Conservation (phyloP, 345 rosid species). For the Gossypium stocksii region DNA sequence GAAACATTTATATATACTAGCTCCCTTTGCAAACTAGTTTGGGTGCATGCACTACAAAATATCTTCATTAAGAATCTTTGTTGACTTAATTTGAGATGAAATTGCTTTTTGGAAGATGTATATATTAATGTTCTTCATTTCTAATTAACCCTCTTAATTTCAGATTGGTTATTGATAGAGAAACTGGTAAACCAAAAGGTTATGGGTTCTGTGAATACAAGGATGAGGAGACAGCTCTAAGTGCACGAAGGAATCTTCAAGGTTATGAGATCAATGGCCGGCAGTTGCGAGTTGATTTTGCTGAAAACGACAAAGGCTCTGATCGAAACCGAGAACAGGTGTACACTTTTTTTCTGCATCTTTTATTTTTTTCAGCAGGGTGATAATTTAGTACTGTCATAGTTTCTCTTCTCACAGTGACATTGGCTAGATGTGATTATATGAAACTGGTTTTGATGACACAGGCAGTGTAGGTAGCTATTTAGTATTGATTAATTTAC, state of each 20-base stretch:
- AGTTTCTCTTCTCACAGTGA: neutral
- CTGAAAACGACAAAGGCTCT: slow-evolving; percentile 93
- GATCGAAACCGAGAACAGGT: slow-evolving; percentile 83
- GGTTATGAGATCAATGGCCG: slow-evolving; percentile 92
- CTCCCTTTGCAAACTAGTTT: neutral
- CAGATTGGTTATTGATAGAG: slow-evolving; percentile 93
- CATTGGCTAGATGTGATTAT: neutral
- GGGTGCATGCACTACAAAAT: neutral
- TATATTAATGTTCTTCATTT: neutral
- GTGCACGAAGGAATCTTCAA: slow-evolving; percentile 98
- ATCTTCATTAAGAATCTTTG: neutral
- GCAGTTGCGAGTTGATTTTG: slow-evolving; percentile 95
- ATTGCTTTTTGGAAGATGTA: neutral
- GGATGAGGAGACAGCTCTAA: slow-evolving; percentile 95
- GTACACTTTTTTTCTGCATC: neutral
- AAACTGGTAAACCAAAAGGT: slow-evolving; percentile 98
- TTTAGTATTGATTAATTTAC: neutral
- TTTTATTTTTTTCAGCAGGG: neutral
- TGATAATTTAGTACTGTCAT: neutral
- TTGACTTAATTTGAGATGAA: neutral
- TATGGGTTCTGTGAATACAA: slow-evolving; percentile 98
- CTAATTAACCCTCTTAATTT: slow-evolving; percentile 18
- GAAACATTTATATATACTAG: neutral
- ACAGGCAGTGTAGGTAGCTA: neutral
- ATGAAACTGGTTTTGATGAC: neutral